Base-by-base conservation (phyloP, 441 rosid species). In the Heliophila coronopifolia region DNA sequence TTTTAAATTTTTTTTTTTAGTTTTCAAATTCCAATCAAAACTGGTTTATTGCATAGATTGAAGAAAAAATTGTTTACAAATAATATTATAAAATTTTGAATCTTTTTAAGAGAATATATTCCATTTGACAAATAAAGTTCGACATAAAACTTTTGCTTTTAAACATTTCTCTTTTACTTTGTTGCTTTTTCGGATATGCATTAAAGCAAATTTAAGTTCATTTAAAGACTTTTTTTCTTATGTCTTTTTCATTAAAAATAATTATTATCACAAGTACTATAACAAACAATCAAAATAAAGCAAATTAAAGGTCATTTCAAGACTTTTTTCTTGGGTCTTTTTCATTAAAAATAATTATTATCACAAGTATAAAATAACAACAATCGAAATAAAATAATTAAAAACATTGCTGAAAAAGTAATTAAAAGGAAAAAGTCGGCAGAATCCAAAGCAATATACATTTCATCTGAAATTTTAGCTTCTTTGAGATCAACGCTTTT, bases 401-500 rank as follows among this genome's bases (percentile, higher is more conserved):
- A 42, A 41, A 57, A 28, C 41, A 26, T 4, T 50, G 10, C 36
- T 28, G 43, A 37, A 50, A 52, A 65, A 57, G 63, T 26, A 50
- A 51, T 38, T 20, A 13, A 33, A 47, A 44, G 32, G 16, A 12
- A 23, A 45, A 43, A 54, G 25, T 57, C 30, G 69, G 11, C 37
- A 27, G 54, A 43, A 65, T 58, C 59, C 64, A 58, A 58, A 58
- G 69, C 64, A 5, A 49, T 53, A 37, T 39, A 39, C 50, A 34
- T 56, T 58, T 41, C 58, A 41, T 63, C 31, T 40, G 50, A 16
- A 23, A n/a, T n/a, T 45, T 43, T 42, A 17, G 35, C 15, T 26
- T 20, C 39, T 56, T 30, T 50, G 63, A 57, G 63, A 57, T 65
- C 69, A 59, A 50, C 31, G 50, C 59, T 36, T 30, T 65, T 50